Conservation (phyloP, 805 yeast genomes). For the Maudiozyma saulgeensis region DNA sequence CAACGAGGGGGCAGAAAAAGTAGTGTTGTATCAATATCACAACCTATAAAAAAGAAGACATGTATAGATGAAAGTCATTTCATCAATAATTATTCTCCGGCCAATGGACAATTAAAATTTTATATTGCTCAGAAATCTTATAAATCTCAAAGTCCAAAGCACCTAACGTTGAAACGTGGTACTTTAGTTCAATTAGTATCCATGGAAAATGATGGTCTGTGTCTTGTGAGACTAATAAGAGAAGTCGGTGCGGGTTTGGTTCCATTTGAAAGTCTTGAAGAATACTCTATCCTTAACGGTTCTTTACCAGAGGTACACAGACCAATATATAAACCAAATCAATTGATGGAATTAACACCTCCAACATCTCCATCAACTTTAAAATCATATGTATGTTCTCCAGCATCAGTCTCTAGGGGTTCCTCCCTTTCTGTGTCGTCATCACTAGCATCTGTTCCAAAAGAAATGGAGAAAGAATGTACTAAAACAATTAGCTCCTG, state of each 20-base stretch:
- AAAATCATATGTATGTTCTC: slow-evolving; percentile 9
- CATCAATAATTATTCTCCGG: not conserved
- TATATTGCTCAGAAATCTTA: slow-evolving; percentile 3
- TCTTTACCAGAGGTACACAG: not conserved
- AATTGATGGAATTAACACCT: slow-evolving; percentile 9
- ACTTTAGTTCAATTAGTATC: slow-evolving; percentile 12
- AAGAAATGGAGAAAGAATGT: not conserved
- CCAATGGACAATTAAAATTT: slow-evolving; percentile 2
- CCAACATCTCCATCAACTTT: slow-evolving; percentile 18
- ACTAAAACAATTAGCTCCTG: not conserved
- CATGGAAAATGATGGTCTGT: slow-evolving; percentile 4
- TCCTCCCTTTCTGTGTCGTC: slow-evolving; percentile 4
- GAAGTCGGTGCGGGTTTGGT: slow-evolving; percentile 11
- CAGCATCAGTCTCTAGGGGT: slow-evolving; percentile 9
- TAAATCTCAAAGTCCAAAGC: not conserved
- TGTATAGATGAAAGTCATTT: slow-evolving; percentile 1
- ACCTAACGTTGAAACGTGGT: slow-evolving; percentile 3
- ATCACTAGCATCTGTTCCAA: not conserved
- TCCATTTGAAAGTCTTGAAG: slow-evolving; percentile 7
- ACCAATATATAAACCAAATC: not conserved
- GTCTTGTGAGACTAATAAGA: slow-evolving; percentile 9
- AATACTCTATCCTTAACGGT: slow-evolving; percentile 7
- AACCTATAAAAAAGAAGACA: not conserved
- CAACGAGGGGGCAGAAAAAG: not conserved
- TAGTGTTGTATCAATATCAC: slow-evolving; percentile 1